Percentiles rank a stretch among this genome's conserved stretches.
phyloP scores from a whole-genome alignment of 345 rosid species.

The Populus nigra region DNA sequence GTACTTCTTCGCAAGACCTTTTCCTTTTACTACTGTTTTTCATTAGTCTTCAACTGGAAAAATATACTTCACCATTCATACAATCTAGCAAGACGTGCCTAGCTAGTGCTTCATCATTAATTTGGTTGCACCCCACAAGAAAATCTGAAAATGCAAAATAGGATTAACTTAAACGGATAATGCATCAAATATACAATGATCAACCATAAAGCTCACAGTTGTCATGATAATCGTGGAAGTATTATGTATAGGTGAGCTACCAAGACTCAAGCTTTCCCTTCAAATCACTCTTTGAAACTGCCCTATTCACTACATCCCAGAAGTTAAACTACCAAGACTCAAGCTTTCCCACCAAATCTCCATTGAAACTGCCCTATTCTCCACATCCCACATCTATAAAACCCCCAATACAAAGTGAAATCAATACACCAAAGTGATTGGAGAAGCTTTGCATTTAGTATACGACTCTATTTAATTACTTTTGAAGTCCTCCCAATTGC shows the following conservation, averaged over 20 bases:
- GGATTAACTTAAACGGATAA: background rate
- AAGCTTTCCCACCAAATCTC: background rate
- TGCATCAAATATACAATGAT: background rate
- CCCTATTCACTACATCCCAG: background rate
- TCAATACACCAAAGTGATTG: background rate
- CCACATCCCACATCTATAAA: background rate
- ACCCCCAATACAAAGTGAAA: background rate
- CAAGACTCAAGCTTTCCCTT: background rate
- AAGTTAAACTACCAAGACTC: background rate
- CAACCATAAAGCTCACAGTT: too few species aligned
- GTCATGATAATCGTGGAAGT: too few species aligned
- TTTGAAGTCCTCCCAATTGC: background rate
- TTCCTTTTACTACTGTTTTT: too few species aligned
- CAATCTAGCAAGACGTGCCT: background rate
- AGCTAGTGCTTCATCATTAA: background rate
- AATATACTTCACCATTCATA: background rate
- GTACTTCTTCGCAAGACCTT: too few species aligned
- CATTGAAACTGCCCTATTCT: background rate
- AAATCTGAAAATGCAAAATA: background rate
- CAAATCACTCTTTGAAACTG: background rate
- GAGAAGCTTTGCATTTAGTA: background rate
- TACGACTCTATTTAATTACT: background rate
- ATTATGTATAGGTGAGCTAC: background rate
- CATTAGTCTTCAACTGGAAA: too few species aligned
- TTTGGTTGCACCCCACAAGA: background rate